A percentile compares a stretch with the other conserved stretches of the same genome.
Conservation (phyloP, 208 protist species). For the Blechomonas ayalai region DNA sequence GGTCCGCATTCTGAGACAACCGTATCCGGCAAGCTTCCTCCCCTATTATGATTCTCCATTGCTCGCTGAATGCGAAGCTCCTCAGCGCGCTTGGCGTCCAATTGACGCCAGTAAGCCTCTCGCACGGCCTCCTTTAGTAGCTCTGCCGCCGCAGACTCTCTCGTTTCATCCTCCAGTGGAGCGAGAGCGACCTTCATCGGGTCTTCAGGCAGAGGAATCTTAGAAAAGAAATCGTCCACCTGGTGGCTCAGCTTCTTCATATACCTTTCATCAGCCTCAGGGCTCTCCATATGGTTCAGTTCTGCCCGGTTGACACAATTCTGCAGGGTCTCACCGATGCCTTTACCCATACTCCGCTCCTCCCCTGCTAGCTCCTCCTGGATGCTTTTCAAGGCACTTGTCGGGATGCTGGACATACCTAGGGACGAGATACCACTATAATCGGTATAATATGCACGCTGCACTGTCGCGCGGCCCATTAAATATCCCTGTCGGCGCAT, state of each 20-base stretch:
- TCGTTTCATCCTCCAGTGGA: constrained; percentile 60
- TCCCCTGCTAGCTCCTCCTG: constrained; percentile 57
- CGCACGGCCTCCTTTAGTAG: constrained; percentile 73
- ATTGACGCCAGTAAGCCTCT: constrained; percentile 59
- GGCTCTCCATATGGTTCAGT: constrained; percentile 82
- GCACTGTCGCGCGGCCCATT: no score
- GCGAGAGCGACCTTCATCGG: constrained; percentile 77
- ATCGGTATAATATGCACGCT: no score
- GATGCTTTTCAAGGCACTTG: constrained; percentile 30
- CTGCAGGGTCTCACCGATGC: constrained; percentile 44
- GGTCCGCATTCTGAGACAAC: no score
- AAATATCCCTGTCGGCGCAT: no score
- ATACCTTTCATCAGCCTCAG: constrained; percentile 59
- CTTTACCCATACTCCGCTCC: constrained; percentile 31
- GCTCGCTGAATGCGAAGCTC: constrained; percentile 59
- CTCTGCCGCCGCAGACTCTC: constrained; percentile 49
- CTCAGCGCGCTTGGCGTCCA: constrained; percentile 48
- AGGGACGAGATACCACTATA: no score
- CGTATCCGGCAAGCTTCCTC: neutral
- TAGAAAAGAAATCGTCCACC: constrained; percentile 64
- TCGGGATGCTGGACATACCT: constrained; percentile 32
- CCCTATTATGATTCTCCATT: constrained; percentile 23
- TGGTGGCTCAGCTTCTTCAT: constrained; percentile 26
- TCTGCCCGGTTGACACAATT: constrained; percentile 43
- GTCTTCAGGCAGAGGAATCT: constrained; percentile 62